Percentiles rank a stretch among this genome's conserved stretches.
Evolutionary conservation across 176 grass and related monocot genomes (phyloP).

Genomic region (Bolboschoenus planiculmis): DNA sequence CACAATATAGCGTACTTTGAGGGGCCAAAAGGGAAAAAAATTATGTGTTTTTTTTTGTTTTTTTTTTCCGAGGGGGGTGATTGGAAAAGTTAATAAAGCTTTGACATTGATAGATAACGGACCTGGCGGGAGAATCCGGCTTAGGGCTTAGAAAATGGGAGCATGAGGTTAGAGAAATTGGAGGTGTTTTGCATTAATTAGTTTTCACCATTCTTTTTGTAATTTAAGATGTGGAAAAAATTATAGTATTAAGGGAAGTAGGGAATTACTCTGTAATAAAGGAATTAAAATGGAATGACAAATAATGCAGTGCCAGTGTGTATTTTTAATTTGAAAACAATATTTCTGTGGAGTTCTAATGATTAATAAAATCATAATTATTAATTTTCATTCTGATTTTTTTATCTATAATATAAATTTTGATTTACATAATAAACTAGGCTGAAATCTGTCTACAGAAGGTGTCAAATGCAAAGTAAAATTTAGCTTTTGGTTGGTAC

Average conservation of each 20-base stretch:
- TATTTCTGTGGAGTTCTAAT: too few relatives aligned
- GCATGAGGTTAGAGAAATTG: not conserved
- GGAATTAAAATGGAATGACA: not conserved
- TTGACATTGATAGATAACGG: constrained; percentile 18
- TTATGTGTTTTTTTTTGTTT: not conserved
- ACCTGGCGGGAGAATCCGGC: constrained; percentile 26
- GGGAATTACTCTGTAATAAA: not conserved
- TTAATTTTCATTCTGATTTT: too few relatives aligned
- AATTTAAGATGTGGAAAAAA: constrained; percentile 5
- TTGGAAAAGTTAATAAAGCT: constrained; percentile 5
- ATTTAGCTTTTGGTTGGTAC: not conserved
- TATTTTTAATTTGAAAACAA: not conserved
- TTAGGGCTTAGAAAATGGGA: not conserved
- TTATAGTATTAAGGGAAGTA: not conserved
- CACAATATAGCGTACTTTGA: not conserved
- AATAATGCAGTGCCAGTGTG: not conserved
- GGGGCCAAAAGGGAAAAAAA: not conserved
- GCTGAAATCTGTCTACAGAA: not conserved
- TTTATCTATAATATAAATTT: too few relatives aligned
- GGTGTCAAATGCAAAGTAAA: not conserved
- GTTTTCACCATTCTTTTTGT: constrained; percentile 17
- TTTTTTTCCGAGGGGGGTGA: constrained; percentile 2
- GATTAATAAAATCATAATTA: too few relatives aligned
- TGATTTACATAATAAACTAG: too few relatives aligned
- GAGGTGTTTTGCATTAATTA: not conserved